These are phyloP conservation scores for Daldinia caldariorum DNA, from an alignment of 495 filamentous ascomycete genomes.

Conservation along the genomic window DNA sequence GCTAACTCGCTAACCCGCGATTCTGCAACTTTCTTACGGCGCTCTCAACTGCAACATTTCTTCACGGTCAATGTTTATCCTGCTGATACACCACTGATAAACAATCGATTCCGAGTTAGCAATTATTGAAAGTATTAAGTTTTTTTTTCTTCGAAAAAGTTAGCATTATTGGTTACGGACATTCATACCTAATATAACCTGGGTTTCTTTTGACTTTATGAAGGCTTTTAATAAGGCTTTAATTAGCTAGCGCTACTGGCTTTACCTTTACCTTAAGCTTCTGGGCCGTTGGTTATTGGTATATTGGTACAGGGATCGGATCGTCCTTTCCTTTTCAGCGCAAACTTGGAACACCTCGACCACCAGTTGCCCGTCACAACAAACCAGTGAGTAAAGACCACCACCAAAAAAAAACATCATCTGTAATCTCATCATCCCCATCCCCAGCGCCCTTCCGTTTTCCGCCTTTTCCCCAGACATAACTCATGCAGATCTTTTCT, in stretches of 20 bases:
- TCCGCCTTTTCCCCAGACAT: constrained; percentile 18
- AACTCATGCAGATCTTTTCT: constrained; percentile 31
- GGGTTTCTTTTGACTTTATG: no score
- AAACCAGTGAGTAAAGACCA: constrained; percentile 35
- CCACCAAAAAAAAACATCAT: constrained; percentile 20
- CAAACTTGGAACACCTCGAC: constrained; percentile 27
- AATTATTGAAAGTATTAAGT: not conserved
- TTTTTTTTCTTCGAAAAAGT: constrained; percentile 12
- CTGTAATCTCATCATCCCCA: constrained; percentile 20
- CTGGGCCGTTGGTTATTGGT: constrained; percentile 16
- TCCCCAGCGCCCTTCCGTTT: constrained; percentile 5
- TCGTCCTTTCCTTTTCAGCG: constrained; percentile 31
- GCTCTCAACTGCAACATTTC: constrained; percentile 17
- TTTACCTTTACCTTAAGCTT: constrained; percentile 40
- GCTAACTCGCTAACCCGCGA: constrained; percentile 35
- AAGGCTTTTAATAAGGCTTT: constrained; percentile 23
- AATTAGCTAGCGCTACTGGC: constrained; percentile 34
- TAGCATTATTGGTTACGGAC: constrained; percentile 15
- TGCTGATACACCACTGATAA: constrained; percentile 21
- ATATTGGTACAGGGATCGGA: constrained; percentile 22
- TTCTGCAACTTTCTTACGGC: constrained; percentile 27
- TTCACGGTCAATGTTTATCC: constrained; percentile 32
- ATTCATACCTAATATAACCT: constrained; percentile 8
- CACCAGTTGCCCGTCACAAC: constrained; percentile 41
- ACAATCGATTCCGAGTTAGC: constrained; percentile 1